These are phyloP conservation scores for Fusarium praegraminearum DNA, from an alignment of 2,329 filamentous ascomycete genomes.

Conservation along the genomic window DNA sequence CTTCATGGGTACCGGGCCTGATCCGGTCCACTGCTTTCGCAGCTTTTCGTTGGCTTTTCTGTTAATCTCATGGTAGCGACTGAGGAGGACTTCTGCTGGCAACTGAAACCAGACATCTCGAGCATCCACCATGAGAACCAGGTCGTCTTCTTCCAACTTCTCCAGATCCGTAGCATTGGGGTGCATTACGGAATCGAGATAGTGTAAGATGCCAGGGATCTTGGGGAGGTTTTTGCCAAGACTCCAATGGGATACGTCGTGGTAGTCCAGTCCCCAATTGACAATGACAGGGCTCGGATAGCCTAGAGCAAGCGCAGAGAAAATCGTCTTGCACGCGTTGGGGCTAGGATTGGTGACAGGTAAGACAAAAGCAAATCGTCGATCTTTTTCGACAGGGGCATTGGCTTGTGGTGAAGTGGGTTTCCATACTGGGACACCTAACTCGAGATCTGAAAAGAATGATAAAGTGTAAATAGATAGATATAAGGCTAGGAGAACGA, in stretches of 20 bases:
- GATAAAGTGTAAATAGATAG: background rate
- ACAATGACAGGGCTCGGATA: conserved; percentile 6
- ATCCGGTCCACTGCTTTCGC: background rate
- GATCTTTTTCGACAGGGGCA: background rate
- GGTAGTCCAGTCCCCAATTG: conserved; percentile 1
- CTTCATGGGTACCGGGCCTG: conserved; percentile 4
- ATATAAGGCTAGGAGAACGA: rapidly evolving
- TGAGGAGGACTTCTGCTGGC: conserved; percentile 8
- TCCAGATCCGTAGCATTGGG: background rate
- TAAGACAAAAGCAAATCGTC: background rate
- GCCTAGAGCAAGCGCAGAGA: background rate
- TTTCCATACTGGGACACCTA: background rate
- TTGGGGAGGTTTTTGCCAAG: conserved; percentile 1
- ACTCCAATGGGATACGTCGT: background rate
- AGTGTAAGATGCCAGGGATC: background rate
- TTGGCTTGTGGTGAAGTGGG: background rate
- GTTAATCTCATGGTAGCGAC: conserved; percentile 23
- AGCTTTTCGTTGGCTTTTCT: conserved; percentile 10
- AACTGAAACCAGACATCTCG: conserved; percentile 21
- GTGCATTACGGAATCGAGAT: conserved; percentile 14
- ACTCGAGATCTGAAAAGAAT: background rate
- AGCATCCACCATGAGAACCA: conserved; percentile 15
- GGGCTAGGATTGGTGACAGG: background rate
- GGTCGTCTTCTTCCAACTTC: background rate
- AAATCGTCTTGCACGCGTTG: background rate